Percentiles rank a stretch among this genome's conserved stretches.
phyloP scores from a whole-genome alignment of 2,329 filamentous ascomycete genomes.

The Fonsecaea nubica region DNA sequence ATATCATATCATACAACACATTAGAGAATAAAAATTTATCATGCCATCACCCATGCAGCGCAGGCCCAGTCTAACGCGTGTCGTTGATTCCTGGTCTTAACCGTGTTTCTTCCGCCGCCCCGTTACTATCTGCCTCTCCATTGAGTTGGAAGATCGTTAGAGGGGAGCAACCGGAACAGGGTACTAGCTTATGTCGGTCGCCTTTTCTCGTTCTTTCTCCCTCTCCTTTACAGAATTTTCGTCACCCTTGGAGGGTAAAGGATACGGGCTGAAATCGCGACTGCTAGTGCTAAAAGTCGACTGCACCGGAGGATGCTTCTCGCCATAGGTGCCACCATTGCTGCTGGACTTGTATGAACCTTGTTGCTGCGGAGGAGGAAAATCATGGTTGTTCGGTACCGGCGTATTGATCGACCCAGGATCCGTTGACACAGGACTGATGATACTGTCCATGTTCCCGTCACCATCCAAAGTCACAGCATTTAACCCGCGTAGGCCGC shows the following conservation, averaged over 20 bases:
- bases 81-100: constrained; percentile 1
- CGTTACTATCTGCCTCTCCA: neutral
- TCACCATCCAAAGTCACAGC: constrained; percentile 56
- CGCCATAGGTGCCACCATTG: constrained; percentile 29
- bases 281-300: constrained; percentile 60
- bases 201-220: constrained; percentile 18
- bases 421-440: constrained; percentile 64
- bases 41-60: constrained; percentile 11
- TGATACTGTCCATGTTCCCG: constrained; percentile 59
- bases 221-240: constrained; percentile 18
- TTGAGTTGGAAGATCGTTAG: neutral
- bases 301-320: constrained; percentile 54
- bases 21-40: constrained; percentile 30
- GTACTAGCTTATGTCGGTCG: constrained; percentile 11
- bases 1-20: constrained; percentile 34
- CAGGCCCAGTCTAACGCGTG: constrained; percentile 16
- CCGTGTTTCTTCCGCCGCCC: constrained; percentile 2
- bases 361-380: constrained; percentile 27
- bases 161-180: constrained; percentile 1
- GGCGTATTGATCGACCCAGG: constrained; percentile 34
- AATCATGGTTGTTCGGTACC: constrained; percentile 33
- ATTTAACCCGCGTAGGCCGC: constrained; percentile 77
- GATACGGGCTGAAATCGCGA: constrained; percentile 50
- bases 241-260: constrained; percentile 27
- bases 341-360: constrained; percentile 18